These are phyloP conservation scores for Isoetes taiwanensis DNA, from an alignment of 75 land plant species.

Conservation along the genomic window DNA sequence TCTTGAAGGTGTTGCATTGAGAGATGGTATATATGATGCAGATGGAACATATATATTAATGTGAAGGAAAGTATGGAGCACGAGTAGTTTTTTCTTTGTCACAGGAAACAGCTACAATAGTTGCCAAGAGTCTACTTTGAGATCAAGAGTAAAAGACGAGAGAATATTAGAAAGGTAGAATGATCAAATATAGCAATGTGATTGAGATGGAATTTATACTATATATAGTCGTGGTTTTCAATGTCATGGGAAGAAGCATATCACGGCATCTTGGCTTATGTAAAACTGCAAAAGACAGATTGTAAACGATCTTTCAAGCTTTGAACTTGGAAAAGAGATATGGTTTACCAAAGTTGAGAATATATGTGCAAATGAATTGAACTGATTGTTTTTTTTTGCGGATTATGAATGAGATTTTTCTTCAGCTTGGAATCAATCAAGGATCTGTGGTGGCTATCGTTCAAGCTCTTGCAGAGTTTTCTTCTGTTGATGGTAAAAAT, in stretches of 20 bases:
- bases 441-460: slow-evolving; percentile 65
- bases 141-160: no score
- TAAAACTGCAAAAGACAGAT: neutral
- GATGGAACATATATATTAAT: no score
- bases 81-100: no score
- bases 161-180: no score
- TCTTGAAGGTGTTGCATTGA: no score
- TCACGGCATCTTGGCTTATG: neutral
- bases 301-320: neutral
- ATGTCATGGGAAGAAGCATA: neutral
- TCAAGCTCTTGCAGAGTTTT: slow-evolving; percentile 88
- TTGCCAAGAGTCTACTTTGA: no score
- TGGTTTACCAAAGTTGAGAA: neutral
- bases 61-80: no score
- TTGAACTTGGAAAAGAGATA: neutral
- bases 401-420: slow-evolving; percentile 93
- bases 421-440: slow-evolving; percentile 51
- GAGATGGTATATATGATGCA: no score
- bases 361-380: neutral
- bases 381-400: slow-evolving; percentile 7
- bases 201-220: no score
- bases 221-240: neutral
- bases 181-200: no score
- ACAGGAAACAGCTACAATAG: no score
- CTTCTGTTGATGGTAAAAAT: slow-evolving; percentile 57